Conservation (phyloP, 805 yeast species). For the Metschnikowia continentalis region DNA sequence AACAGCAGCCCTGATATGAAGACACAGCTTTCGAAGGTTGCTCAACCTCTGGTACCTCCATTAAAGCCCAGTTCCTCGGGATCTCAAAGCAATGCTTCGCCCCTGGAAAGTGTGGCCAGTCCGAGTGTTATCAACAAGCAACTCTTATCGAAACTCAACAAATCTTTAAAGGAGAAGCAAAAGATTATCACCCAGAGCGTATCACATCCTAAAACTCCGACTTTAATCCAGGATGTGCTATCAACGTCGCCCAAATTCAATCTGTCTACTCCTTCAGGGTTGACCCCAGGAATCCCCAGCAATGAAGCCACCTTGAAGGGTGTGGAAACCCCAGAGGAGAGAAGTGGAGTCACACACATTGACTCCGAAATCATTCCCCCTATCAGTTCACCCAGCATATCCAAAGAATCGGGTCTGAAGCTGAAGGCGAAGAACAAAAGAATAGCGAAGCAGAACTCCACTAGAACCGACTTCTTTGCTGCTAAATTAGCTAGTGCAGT, state of each 20-base stretch:
- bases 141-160: conserved; percentile 38
- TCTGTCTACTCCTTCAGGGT: background rate
- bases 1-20: conserved; percentile 1
- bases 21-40: background rate
- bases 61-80: background rate
- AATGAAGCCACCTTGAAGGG: conserved; percentile 1
- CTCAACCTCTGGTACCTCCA: background rate
- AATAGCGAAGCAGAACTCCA: conserved; percentile 48
- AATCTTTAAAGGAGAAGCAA: conserved; percentile 41
- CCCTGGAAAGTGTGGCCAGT: conserved; percentile 7
- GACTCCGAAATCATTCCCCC: background rate
- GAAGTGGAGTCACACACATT: background rate
- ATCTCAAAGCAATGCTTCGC: background rate
- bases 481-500: conserved; percentile 93
- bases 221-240: conserved; percentile 33
- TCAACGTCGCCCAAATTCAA: conserved; percentile 31
- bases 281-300: background rate
- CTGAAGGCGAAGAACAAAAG: conserved; percentile 22
- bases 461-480: conserved; percentile 90
- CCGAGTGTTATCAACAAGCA: conserved; percentile 23
- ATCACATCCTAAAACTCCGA: conserved; percentile 26
- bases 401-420: conserved; percentile 7
- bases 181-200: conserved; percentile 28
- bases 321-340: conserved; percentile 4
- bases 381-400: background rate